Evolutionary conservation across 2,329 filamentous ascomycete genomes (phyloP).

Genomic region (Colletotrichum navitas): DNA sequence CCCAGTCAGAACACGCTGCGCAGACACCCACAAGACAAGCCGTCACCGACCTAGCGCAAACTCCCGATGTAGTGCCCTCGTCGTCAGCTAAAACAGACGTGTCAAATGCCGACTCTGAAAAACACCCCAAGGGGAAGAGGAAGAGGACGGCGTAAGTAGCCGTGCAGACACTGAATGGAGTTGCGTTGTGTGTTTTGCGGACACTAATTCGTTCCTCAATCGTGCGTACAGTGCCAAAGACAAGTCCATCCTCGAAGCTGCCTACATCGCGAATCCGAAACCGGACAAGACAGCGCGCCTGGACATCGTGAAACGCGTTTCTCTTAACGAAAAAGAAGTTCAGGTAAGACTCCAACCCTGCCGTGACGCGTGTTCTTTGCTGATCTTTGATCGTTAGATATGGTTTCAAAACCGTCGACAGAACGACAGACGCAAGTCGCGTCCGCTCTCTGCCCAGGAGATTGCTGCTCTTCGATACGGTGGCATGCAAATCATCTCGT

Average conservation of each 20-base stretch:
- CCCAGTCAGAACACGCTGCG: slow-evolving; percentile 8
- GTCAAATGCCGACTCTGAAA: slow-evolving; percentile 48
- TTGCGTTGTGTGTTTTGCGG: not conserved
- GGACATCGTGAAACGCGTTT: slow-evolving; percentile 86
- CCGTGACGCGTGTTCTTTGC: slow-evolving; percentile 12
- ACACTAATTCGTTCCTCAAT: slow-evolving; percentile 21
- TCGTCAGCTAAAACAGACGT: slow-evolving; percentile 23
- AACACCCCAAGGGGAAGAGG: slow-evolving; percentile 71
- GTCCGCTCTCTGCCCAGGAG: slow-evolving; percentile 83
- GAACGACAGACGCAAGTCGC: slow-evolving; percentile 90
- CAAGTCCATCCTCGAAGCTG: slow-evolving; percentile 87
- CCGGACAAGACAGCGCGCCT: slow-evolving; percentile 91
- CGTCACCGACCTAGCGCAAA: not conserved
- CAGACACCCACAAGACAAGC: slow-evolving; percentile 14
- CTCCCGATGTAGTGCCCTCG: slow-evolving; percentile 1
- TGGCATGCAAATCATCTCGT: slow-evolving; percentile 64
- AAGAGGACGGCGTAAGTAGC: slow-evolving; percentile 73
- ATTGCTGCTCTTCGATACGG: slow-evolving; percentile 72
- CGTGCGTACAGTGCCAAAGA: slow-evolving; percentile 77
- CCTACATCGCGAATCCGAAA: slow-evolving; percentile 87
- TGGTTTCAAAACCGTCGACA: slow-evolving; percentile 98
- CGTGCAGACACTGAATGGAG: not conserved
- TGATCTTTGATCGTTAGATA: slow-evolving; percentile 70
- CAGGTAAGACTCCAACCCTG: slow-evolving; percentile 71
- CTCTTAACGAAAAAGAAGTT: slow-evolving; percentile 94